Evolutionary conservation across 805 yeast species (phyloP), one percentile per base, ranked within the genome.

Genomic region (Wickerhamomyces chambardii): DNA sequence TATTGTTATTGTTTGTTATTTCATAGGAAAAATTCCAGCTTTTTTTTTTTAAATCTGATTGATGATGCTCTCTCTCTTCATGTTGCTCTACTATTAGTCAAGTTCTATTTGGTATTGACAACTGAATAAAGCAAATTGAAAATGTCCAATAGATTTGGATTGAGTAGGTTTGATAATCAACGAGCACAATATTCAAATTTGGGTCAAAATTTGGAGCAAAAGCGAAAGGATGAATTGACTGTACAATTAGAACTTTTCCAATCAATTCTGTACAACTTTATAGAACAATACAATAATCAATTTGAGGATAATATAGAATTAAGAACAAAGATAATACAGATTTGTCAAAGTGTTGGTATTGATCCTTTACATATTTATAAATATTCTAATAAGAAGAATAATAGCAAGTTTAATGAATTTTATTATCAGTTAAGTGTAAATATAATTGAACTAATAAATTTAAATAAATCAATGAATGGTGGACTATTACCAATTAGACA

Each of bases 321-420:
- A 47, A 63, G 94, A 22, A 61, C 69, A 21, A 79, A 84, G 50
- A 85, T 87, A 54, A 75, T 84, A 27, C 70, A 72, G 39, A 78
- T 89, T 62, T 86, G 95, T 48, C 63, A 70, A 4, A 73, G 78
- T 45, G 78, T 87, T 21, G 96, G 96, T 2, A 78, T 87, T 15
- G 96, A 89, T 53, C 92, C 95, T 1, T 54, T 89, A 19, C 35
- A 55, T 39, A 37, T 61, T n/a, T 59, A 58, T 37, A 36, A 24
- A 3, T 21, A 21, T 10, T 21, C 24, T 8, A 54, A 56, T 30
- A 53, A 53, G 27, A 53, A 57, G 34, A 43, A 49, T 18, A 58
- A 53, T 38, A 43, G 53, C 4, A 38, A 37, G 28, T 41, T 58
- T 28, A 50, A 55, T 31, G 87, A 81, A 46, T 80, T 71, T 45